These are phyloP conservation scores for Aspergillus pseudonomiae DNA, from an alignment of 2,329 filamentous ascomycete species.

Conservation along the genomic window DNA sequence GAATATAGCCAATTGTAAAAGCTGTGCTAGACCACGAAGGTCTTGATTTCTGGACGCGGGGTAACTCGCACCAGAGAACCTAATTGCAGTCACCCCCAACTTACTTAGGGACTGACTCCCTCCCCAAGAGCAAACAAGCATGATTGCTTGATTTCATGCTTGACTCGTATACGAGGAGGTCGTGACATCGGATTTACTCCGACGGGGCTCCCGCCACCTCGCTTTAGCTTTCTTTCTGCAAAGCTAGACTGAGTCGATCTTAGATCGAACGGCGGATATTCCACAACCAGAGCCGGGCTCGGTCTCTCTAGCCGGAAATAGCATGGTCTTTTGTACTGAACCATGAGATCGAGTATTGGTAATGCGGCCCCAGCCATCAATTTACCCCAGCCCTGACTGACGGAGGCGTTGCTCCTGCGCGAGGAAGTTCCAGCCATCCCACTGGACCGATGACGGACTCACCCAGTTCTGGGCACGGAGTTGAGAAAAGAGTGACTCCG, in stretches of 20 bases:
- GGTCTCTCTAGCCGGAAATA: background rate
- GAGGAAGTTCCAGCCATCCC: slow-evolving; percentile 26
- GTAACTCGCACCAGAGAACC: no score
- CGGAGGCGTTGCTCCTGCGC: slow-evolving; percentile 4
- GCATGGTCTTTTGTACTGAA: background rate
- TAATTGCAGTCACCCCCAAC: no score
- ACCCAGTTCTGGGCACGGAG: slow-evolving; percentile 40
- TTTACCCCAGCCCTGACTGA: slow-evolving; percentile 1
- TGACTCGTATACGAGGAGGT: background rate
- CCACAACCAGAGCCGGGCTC: background rate
- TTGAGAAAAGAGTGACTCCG: slow-evolving; percentile 23
- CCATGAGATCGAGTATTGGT: background rate
- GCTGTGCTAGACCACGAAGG: no score
- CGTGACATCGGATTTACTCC: background rate
- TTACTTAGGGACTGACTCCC: background rate
- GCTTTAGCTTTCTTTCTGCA: background rate
- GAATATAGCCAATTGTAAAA: background rate
- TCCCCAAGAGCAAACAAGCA: background rate
- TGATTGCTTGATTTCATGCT: background rate
- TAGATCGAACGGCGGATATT: background rate
- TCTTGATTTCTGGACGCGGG: no score
- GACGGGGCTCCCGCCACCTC: background rate
- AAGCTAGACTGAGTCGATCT: background rate
- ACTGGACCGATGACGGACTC: slow-evolving; percentile 32
- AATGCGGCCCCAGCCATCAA: background rate